phyloP scores from a whole-genome alignment of 2,329 filamentous ascomycete genomes.

The Fonsecaea nubica region DNA sequence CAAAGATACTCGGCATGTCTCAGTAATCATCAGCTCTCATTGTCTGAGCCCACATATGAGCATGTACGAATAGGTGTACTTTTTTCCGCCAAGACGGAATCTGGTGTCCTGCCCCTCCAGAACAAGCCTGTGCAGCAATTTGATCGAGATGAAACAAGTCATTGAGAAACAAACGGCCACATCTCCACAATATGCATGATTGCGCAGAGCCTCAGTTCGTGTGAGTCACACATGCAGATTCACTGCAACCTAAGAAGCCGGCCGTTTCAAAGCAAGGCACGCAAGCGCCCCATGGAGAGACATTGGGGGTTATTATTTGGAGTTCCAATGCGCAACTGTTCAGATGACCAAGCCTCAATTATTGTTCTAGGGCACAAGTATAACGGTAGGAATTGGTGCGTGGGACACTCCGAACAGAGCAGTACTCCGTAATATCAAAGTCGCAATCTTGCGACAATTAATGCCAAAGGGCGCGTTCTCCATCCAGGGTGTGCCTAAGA shows the following conservation, averaged over 20 bases:
- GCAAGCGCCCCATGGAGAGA: neutral
- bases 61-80: no score
- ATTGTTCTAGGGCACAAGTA: neutral
- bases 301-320: neutral
- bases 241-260: conserved; percentile 1
- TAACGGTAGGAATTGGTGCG: neutral
- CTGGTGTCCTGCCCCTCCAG: no score
- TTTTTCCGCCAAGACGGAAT: no score
- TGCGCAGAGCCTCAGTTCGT: conserved; percentile 5
- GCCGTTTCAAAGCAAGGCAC: neutral
- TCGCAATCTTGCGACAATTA: neutral
- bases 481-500: neutral
- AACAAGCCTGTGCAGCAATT: neutral
- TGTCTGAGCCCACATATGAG: no score
- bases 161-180: neutral
- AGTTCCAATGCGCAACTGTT: neutral
- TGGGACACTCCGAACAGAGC: neutral
- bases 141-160: neutral
- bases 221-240: conserved; percentile 7
- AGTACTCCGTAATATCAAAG: no score
- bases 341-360: neutral
- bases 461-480: conserved; percentile 4
- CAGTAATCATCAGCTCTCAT: no score
- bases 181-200: conserved; percentile 7
- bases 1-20: neutral